Conservation (phyloP, 2,329 filamentous ascomycete species). For the Phoma herbarum region DNA sequence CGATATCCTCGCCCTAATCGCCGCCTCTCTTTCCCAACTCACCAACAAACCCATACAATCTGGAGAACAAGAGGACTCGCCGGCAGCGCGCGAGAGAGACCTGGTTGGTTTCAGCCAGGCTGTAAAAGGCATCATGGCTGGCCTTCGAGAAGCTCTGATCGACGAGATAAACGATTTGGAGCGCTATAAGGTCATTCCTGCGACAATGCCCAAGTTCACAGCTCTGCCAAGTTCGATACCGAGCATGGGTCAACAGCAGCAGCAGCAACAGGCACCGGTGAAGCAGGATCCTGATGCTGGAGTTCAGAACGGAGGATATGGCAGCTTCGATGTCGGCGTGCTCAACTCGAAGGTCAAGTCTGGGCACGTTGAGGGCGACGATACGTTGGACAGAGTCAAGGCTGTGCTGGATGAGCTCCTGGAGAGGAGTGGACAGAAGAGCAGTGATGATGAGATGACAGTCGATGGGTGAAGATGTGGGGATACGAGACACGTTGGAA, state of each 20-base stretch:
- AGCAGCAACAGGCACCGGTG: conserved; percentile 1
- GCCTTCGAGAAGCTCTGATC: conserved; percentile 37
- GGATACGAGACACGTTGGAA: neutral
- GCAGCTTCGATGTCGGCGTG: conserved; percentile 81
- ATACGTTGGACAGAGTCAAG: conserved; percentile 74
- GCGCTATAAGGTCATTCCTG: conserved; percentile 44
- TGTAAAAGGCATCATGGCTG: conserved; percentile 78
- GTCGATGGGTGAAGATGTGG: conserved; percentile 30
- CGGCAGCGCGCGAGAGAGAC: conserved; percentile 55
- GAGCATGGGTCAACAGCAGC: conserved; percentile 17
- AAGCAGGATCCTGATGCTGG: conserved; percentile 34
- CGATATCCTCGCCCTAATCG: conserved; percentile 75
- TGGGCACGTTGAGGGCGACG: conserved; percentile 82
- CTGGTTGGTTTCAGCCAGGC: conserved; percentile 63
- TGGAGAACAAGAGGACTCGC: conserved; percentile 38
- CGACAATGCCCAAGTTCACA: conserved; percentile 33
- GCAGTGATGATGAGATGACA: conserved; percentile 27
- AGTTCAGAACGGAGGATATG: conserved; percentile 58
- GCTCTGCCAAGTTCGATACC: conserved; percentile 18
- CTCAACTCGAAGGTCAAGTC: conserved; percentile 85
- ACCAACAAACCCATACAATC: conserved; percentile 61
- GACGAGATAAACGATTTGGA: conserved; percentile 45
- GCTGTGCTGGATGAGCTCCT: conserved; percentile 59
- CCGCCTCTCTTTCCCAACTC: conserved; percentile 76
- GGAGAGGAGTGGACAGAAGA: conserved; percentile 26